These are phyloP conservation scores for Aegilops tauschii DNA, from an alignment of 176 grass and related monocot genomes.

Conservation along the genomic window DNA sequence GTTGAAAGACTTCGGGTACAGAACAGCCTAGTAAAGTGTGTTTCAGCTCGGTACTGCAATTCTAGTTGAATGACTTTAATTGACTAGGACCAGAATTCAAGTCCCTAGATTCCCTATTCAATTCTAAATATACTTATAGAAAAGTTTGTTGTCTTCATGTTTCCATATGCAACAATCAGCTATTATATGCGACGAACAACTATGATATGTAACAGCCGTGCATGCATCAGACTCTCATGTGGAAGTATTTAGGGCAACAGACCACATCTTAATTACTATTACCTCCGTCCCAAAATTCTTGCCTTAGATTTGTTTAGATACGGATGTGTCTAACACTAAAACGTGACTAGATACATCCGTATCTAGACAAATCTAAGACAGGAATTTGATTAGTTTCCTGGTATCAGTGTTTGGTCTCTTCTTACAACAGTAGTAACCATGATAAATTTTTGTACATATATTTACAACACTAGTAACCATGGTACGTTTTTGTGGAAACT, in stretches of 20 bases:
- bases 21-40: no score
- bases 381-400: no score
- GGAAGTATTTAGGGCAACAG: not conserved
- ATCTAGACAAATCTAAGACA: no score
- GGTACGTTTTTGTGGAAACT: not conserved
- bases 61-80: no score
- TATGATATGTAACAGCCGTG: not conserved
- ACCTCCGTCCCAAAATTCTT: no score
- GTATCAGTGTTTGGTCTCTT: not conserved
- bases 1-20: no score
- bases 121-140: constrained; percentile 1
- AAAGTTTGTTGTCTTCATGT: not conserved
- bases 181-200: not conserved
- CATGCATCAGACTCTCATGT: not conserved
- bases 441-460: not conserved
- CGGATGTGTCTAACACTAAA: no score
- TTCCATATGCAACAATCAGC: not conserved
- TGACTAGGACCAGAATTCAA: not conserved
- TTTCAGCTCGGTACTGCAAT: no score
- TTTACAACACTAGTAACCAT: not conserved
- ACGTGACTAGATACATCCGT: no score
- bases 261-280: not conserved
- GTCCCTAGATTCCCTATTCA: not conserved
- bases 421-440: not conserved
- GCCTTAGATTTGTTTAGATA: no score